A percentile compares a stretch with the other conserved stretches of the same genome.
These are phyloP conservation scores for Zygosaccharomyces lentus DNA, from an alignment of 805 yeast species.

Conservation along the genomic window DNA sequence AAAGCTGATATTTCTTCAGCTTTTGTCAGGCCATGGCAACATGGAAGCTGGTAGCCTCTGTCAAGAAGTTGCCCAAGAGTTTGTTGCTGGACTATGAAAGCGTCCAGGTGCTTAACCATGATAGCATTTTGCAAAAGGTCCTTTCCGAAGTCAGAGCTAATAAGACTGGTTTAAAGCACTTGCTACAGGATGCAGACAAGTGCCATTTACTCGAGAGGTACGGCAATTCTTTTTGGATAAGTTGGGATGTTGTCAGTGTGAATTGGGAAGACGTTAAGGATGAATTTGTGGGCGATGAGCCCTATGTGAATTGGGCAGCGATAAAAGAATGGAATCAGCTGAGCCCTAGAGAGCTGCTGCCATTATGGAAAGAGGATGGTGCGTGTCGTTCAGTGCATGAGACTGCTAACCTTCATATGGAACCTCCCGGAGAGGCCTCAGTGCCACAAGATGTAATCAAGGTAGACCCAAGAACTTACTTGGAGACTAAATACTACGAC, in stretches of 20 bases:
- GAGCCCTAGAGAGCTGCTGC: constrained; percentile 11
- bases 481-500: constrained; percentile 36
- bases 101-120: constrained; percentile 7
- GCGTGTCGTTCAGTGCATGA: not conserved
- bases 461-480: constrained; percentile 23
- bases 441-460: not conserved
- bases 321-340: constrained; percentile 9
- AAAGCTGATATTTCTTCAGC: not conserved
- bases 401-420: constrained; percentile 9
- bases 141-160: constrained; percentile 3
- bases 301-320: constrained; percentile 1
- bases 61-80: constrained; percentile 12
- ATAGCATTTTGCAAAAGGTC: not conserved
- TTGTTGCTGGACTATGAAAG: constrained; percentile 6
- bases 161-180: constrained; percentile 1
- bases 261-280: constrained; percentile 6
- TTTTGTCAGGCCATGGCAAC: constrained; percentile 8
- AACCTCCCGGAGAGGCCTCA: constrained; percentile 7
- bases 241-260: constrained; percentile 12
- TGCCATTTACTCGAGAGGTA: constrained; percentile 22
- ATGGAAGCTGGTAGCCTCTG: constrained; percentile 12
- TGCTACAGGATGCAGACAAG: not conserved
- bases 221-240: constrained; percentile 18
- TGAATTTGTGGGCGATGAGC: constrained; percentile 2
- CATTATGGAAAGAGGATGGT: constrained; percentile 13